A percentile compares a stretch with the other conserved stretches of the same genome.
Evolutionary conservation across 31 red algal species (phyloP).

Genomic region (Bonnemaisonia californica): DNA sequence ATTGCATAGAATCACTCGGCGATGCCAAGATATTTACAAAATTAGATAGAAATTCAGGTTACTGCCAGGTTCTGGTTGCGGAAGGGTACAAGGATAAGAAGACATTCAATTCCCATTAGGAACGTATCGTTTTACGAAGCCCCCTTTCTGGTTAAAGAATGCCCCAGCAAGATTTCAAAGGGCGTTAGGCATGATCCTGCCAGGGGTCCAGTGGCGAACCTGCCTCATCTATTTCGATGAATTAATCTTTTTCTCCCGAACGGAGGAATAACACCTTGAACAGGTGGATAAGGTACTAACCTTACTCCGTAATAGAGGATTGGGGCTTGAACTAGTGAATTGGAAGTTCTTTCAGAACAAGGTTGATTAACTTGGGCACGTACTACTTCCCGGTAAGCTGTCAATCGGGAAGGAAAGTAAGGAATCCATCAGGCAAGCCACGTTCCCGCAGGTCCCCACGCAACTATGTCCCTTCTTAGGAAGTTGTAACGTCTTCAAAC

Average conservation of each 20-base stretch:
- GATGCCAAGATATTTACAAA: too few species aligned
- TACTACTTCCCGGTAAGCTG: background rate
- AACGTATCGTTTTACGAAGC: slow-evolving; percentile 16
- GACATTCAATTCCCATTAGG: too few species aligned
- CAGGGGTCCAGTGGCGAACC: slow-evolving; percentile 9
- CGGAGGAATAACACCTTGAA: slow-evolving; percentile 9
- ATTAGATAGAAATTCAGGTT: slow-evolving; percentile 20
- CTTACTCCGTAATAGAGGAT: too few species aligned
- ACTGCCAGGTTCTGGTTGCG: slow-evolving; percentile 36
- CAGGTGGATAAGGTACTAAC: too few species aligned
- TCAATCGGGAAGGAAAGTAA: background rate
- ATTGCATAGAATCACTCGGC: too few species aligned
- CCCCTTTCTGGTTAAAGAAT: slow-evolving; percentile 47
- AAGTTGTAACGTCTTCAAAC: slow-evolving; percentile 33
- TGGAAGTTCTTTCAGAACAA: too few species aligned
- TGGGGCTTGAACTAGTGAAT: too few species aligned
- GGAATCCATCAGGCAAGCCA: background rate
- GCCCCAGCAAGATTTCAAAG: slow-evolving; percentile 44
- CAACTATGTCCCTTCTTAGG: slow-evolving; percentile 23
- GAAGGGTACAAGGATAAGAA: slow-evolving; percentile 22
- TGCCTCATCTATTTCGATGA: slow-evolving; percentile 14
- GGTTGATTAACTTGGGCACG: too few species aligned
- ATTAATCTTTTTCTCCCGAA: slow-evolving; percentile 26
- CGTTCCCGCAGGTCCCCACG: background rate
- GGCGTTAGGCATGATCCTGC: slow-evolving; percentile 27